Conservation (phyloP, 2,329 filamentous ascomycete genomes). For the Westerdykella aurantiaca region DNA sequence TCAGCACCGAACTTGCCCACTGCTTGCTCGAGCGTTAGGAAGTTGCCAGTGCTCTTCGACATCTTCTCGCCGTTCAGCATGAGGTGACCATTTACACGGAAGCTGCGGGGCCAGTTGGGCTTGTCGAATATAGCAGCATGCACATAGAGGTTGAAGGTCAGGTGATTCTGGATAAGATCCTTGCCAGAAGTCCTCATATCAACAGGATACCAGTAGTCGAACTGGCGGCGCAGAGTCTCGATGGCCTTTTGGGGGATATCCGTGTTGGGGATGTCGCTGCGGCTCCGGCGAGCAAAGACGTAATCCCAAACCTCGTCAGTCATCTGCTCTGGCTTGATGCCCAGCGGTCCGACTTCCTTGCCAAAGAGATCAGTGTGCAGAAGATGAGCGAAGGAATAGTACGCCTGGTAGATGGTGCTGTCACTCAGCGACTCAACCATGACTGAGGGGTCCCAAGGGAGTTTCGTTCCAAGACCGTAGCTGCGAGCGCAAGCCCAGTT, state of each 20-base stretch:
- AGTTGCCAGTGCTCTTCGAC: conserved; percentile 96
- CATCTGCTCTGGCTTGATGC: conserved; percentile 76
- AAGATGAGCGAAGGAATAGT: conserved; percentile 55
- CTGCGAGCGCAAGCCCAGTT: conserved; percentile 85
- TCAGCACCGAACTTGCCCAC: conserved; percentile 93
- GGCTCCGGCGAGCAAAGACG: conserved; percentile 73
- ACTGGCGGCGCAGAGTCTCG: conserved; percentile 78
- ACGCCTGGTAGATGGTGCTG: conserved; percentile 84
- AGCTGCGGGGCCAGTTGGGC: conserved; percentile 80
- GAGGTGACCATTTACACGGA: conserved; percentile 88
- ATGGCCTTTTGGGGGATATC: conserved; percentile 70
- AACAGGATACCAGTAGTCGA: conserved; percentile 95
- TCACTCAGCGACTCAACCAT: conserved; percentile 90
- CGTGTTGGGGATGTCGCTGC: conserved; percentile 61
- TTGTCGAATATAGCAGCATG: conserved; percentile 83
- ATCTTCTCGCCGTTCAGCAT: conserved; percentile 97
- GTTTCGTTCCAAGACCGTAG: conserved; percentile 86
- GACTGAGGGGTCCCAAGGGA: conserved; percentile 89
- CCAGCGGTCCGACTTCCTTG: conserved; percentile 39
- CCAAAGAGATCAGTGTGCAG: conserved; percentile 87
- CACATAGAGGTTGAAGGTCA: conserved; percentile 94
- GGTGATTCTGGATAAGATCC: conserved; percentile 66
- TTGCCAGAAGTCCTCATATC: conserved; percentile 87
- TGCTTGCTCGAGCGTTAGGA: conserved; percentile 81
- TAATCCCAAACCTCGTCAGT: conserved; percentile 96